Evolutionary conservation across 2,329 filamentous ascomycete species (phyloP).

Genomic region (Aspergillus sp.): DNA sequence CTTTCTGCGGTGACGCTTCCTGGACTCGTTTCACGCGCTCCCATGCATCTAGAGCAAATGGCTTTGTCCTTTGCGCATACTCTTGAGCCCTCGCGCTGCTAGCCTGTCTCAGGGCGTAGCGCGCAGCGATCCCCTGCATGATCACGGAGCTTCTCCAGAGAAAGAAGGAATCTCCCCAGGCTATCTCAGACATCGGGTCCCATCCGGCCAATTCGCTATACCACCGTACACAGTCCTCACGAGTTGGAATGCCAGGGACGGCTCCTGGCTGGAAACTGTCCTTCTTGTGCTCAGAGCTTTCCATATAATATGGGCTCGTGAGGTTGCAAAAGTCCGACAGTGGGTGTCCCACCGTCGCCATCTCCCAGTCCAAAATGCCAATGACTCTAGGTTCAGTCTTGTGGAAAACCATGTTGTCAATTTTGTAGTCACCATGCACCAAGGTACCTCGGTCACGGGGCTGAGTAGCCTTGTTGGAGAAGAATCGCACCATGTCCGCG

Average conservation of each 20-base stretch:
- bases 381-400: slow-evolving; percentile 80
- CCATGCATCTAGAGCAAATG: slow-evolving; percentile 75
- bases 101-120: slow-evolving; percentile 76
- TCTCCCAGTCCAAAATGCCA: slow-evolving; percentile 95
- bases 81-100: slow-evolving; percentile 73
- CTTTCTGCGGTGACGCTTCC: slow-evolving; percentile 24
- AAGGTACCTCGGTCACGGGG: slow-evolving; percentile 70
- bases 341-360: slow-evolving; percentile 95
- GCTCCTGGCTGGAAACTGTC: slow-evolving; percentile 52
- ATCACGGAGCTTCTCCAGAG: slow-evolving; percentile 53
- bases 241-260: slow-evolving; percentile 58
- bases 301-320: slow-evolving; percentile 34
- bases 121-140: slow-evolving; percentile 85
- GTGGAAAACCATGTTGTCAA: slow-evolving; percentile 84
- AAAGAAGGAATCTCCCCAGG: slow-evolving; percentile 58
- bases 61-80: slow-evolving; percentile 60
- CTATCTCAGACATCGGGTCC: slow-evolving; percentile 52
- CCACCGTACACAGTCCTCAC: slow-evolving; percentile 54
- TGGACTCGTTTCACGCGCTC: slow-evolving; percentile 52
- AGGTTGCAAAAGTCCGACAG: slow-evolving; percentile 85
- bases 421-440: slow-evolving; percentile 96
- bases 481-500: slow-evolving; percentile 70
- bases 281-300: slow-evolving; percentile 28
- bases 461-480: slow-evolving; percentile 59
- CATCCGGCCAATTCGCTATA: slow-evolving; percentile 63